Percentiles rank a stretch among this genome's conserved stretches.
Evolutionary conservation across 139 green algal species (phyloP).

Genomic region (Haematococcus sp.): DNA sequence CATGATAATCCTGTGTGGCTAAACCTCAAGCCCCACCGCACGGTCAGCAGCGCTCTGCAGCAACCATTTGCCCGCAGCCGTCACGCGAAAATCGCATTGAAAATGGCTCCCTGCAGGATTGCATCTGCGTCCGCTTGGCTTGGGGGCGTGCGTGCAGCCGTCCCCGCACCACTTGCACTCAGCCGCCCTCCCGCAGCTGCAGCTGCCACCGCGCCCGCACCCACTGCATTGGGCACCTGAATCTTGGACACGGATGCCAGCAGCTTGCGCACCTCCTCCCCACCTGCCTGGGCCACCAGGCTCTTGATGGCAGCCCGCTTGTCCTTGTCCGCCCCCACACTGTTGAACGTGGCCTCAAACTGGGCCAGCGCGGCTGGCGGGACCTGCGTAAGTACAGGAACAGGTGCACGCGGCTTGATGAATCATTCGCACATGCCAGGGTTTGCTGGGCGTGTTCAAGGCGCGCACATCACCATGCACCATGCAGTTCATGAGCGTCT

Average conservation of each 20-base stretch:
- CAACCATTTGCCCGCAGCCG: too few relatives aligned
- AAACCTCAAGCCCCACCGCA: too few relatives aligned
- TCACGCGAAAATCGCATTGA: conserved; percentile 3
- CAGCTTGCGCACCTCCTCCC: conserved; percentile 42
- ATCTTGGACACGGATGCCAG: conserved; percentile 33
- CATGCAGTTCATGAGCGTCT: background rate
- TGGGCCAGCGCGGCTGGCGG: conserved; percentile 3
- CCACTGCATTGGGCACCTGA: background rate
- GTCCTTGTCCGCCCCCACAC: conserved; percentile 65
- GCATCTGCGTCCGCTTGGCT: background rate
- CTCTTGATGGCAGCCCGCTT: conserved; percentile 63
- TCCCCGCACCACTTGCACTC: too few relatives aligned
- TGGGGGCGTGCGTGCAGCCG: background rate
- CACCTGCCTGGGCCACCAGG: conserved; percentile 56
- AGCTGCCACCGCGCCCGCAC: background rate
- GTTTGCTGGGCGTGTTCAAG: background rate
- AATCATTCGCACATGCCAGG: background rate
- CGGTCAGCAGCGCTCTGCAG: too few relatives aligned
- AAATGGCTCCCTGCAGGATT: conserved; percentile 1
- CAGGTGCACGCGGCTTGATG: background rate
- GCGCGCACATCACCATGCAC: background rate
- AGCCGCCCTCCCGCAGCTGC: background rate
- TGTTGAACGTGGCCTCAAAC: conserved; percentile 33
- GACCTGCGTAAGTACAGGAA: background rate
- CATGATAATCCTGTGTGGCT: too few relatives aligned